Evolutionary conservation across 768 basidiomycete genomes (phyloP).

Genomic region (Boletus sp.): DNA sequence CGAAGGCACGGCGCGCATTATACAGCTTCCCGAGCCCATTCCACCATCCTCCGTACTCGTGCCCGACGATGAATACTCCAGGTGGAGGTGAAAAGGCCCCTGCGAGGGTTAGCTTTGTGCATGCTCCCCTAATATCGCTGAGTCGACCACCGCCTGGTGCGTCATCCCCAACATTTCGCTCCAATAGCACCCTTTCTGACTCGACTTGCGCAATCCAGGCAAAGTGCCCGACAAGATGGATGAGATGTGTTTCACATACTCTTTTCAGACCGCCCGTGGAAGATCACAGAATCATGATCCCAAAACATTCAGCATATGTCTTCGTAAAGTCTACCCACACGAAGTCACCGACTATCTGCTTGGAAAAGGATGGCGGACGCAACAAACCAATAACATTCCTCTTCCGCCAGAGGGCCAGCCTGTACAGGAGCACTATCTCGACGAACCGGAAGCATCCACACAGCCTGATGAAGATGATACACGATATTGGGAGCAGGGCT

Average conservation of each 20-base stretch:
- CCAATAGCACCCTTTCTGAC: not conserved
- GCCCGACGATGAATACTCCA: slow-evolving; percentile 19
- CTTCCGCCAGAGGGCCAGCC: slow-evolving; percentile 67
- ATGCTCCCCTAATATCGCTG: slow-evolving; percentile 27
- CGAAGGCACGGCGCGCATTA: not conserved
- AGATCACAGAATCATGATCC: slow-evolving; percentile 51
- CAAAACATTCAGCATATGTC: slow-evolving; percentile 56
- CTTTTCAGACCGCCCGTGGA: slow-evolving; percentile 55
- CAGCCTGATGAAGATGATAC: slow-evolving; percentile 36
- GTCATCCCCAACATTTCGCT: not conserved
- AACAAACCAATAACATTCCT: slow-evolving; percentile 54
- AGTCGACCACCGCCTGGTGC: slow-evolving; percentile 24
- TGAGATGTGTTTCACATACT: slow-evolving; percentile 65
- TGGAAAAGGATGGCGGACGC: slow-evolving; percentile 35
- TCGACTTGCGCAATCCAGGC: slow-evolving; percentile 33
- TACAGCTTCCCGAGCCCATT: not conserved
- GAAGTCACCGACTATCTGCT: slow-evolving; percentile 56
- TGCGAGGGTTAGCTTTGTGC: slow-evolving; percentile 22
- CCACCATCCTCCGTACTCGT: not conserved
- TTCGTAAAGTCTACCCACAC: slow-evolving; percentile 66
- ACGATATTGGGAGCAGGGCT: slow-evolving; percentile 69
- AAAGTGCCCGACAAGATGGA: slow-evolving; percentile 58
- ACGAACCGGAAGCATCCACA: slow-evolving; percentile 14
- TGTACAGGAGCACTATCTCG: slow-evolving; percentile 23
- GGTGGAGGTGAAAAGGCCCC: slow-evolving; percentile 10